These are phyloP conservation scores for Kwoniella heveanensis DNA, from an alignment of 768 basidiomycete genomes.

Conservation along the genomic window DNA sequence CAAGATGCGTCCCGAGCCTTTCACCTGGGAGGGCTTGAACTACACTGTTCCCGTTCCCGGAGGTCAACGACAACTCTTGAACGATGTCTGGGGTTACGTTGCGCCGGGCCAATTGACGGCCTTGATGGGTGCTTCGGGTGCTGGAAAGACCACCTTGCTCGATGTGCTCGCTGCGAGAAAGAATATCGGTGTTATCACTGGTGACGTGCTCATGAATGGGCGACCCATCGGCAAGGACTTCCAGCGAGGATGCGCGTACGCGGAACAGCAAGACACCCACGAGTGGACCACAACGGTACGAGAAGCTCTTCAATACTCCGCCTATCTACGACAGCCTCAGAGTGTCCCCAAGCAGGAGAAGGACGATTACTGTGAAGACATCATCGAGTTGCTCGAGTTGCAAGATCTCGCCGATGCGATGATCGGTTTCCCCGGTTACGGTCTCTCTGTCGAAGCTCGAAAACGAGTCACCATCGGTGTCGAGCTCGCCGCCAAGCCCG, in stretches of 20 bases:
- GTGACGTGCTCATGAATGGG: conserved; percentile 70
- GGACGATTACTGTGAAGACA: conserved; percentile 69
- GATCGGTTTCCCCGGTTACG: conserved; percentile 64
- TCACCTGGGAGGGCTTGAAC: conserved; percentile 70
- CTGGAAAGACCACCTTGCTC: conserved; percentile 59
- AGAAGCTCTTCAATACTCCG: conserved; percentile 78
- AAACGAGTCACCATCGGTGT: conserved; percentile 86
- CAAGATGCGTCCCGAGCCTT: conserved; percentile 60
- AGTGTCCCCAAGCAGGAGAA: conserved; percentile 70
- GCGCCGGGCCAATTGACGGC: conserved; percentile 58
- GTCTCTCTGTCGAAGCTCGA: conserved; percentile 65
- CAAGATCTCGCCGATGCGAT: conserved; percentile 81
- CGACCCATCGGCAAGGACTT: conserved; percentile 61
- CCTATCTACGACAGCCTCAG: conserved; percentile 72
- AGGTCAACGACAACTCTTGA: conserved; percentile 53
- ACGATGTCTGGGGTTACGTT: conserved; percentile 58
- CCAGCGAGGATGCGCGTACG: conserved; percentile 74
- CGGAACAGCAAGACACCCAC: conserved; percentile 73
- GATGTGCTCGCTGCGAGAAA: conserved; percentile 69
- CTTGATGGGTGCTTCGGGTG: conserved; percentile 60
- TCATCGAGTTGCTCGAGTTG: conserved; percentile 80
- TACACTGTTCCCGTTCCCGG: conserved; percentile 62
- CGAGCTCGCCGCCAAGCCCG: conserved; percentile 82
- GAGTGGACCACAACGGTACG: conserved; percentile 73
- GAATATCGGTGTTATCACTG: conserved; percentile 70